Evolutionary conservation across 768 basidiomycete species (phyloP).

Genomic region (Lentinula detonsa): DNA sequence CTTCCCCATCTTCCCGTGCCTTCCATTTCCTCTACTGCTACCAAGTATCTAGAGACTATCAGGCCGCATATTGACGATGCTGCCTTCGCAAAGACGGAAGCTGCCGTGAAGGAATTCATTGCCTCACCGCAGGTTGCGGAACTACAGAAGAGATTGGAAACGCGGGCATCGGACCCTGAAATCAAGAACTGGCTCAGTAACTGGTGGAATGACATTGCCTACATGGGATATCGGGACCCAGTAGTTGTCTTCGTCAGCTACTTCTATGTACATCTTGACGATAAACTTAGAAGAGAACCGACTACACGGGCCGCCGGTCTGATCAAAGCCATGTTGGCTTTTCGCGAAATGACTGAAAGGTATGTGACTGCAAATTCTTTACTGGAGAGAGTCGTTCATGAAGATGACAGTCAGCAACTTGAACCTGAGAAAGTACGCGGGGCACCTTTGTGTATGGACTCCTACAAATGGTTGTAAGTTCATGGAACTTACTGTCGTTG

Average conservation of each 20-base stretch:
- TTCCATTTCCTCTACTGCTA: slow-evolving; percentile 69
- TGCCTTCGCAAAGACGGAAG: slow-evolving; percentile 54
- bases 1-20: slow-evolving; percentile 82
- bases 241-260: slow-evolving; percentile 93
- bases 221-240: slow-evolving; percentile 83
- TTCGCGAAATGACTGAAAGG: slow-evolving; percentile 80
- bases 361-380: slow-evolving; percentile 25
- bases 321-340: slow-evolving; percentile 80
- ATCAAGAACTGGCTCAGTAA: slow-evolving; percentile 84
- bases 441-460: slow-evolving; percentile 80
- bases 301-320: slow-evolving; percentile 76
- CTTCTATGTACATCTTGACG: slow-evolving; percentile 85
- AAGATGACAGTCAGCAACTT: slow-evolving; percentile 49
- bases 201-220: slow-evolving; percentile 97
- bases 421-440: slow-evolving; percentile 84
- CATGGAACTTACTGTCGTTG: not conserved
- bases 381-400: not conserved
- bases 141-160: slow-evolving; percentile 74
- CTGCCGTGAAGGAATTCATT: slow-evolving; percentile 62
- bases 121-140: slow-evolving; percentile 59
- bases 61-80: slow-evolving; percentile 66
- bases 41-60: slow-evolving; percentile 86
- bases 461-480: slow-evolving; percentile 89
- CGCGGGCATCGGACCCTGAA: slow-evolving; percentile 57
- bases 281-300: slow-evolving; percentile 45